Conservation (phyloP, 768 basidiomycete species). For the Tricholoma furcatifolium region DNA sequence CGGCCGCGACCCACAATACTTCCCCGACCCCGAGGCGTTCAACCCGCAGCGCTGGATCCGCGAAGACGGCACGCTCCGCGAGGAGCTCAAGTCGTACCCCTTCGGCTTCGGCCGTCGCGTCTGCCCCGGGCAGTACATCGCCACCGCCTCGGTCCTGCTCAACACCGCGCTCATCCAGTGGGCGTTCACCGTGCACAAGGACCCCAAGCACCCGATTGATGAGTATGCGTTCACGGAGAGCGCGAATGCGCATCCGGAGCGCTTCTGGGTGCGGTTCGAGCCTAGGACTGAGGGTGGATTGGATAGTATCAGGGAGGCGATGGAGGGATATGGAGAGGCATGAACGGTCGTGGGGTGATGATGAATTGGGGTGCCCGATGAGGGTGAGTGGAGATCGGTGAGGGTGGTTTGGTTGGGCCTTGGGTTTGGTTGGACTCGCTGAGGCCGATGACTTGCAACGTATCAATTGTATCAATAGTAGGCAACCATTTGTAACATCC, state of each 20-base stretch:
- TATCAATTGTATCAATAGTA: no score
- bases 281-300: slow-evolving; percentile 37
- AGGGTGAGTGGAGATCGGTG: no score
- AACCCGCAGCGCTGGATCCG: slow-evolving; percentile 58
- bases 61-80: slow-evolving; percentile 41
- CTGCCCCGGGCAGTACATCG: slow-evolving; percentile 67
- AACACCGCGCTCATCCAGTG: slow-evolving; percentile 64
- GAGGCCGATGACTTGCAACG: no score
- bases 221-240: slow-evolving; percentile 60
- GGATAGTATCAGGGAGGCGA: slow-evolving; percentile 35
- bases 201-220: slow-evolving; percentile 57
- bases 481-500: no score
- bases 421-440: no score
- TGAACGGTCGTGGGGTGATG: no score
- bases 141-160: slow-evolving; percentile 55
- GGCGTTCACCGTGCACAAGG: slow-evolving; percentile 58
- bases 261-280: slow-evolving; percentile 57
- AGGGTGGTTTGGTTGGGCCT: no score
- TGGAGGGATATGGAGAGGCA: slow-evolving; percentile 37
- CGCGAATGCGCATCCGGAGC: slow-evolving; percentile 61
- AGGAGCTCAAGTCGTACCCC: slow-evolving; percentile 50
- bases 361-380: no score
- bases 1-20: slow-evolving; percentile 55
- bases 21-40: slow-evolving; percentile 59
- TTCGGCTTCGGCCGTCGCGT: slow-evolving; percentile 66